Evolutionary conservation across 1,284 basidiomycete species (phyloP).

Genomic region (Exsudoporus floridanus): DNA sequence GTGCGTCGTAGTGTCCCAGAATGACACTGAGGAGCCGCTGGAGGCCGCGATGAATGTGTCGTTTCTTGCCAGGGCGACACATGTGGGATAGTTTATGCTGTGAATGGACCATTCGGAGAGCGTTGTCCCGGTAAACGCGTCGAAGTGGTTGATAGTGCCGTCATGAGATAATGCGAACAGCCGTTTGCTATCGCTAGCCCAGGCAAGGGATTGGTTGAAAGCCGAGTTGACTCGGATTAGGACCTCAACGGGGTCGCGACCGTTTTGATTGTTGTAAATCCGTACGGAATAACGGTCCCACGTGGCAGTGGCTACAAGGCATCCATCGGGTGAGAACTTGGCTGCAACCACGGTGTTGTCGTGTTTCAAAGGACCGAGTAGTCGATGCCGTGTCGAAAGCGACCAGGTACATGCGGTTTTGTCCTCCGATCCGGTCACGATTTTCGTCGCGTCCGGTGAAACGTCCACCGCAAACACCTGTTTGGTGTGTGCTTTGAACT

Average conservation of each 20-base stretch:
- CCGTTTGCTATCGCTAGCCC: neutral
- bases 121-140: neutral
- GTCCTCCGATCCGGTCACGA: neutral
- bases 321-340: neutral
- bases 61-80: neutral
- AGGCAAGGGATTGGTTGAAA: neutral
- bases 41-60: slow-evolving; percentile 1
- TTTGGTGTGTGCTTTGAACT: neutral
- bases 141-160: neutral
- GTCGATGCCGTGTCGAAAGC: neutral
- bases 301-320: neutral
- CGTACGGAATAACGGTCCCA: neutral
- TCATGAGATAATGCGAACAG: neutral
- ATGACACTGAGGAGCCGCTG: neutral
- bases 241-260: neutral
- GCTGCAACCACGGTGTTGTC: neutral
- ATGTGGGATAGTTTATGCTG: neutral
- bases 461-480: neutral
- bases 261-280: neutral
- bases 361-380: neutral
- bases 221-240: neutral
- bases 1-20: slow-evolving; percentile 1
- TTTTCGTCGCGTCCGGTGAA: neutral
- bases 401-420: neutral
- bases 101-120: slow-evolving; percentile 1